Percentiles rank a stretch among this genome's conserved stretches.
Conservation (phyloP, 2,329 filamentous ascomycete species). For the Juglanconis sp. region DNA sequence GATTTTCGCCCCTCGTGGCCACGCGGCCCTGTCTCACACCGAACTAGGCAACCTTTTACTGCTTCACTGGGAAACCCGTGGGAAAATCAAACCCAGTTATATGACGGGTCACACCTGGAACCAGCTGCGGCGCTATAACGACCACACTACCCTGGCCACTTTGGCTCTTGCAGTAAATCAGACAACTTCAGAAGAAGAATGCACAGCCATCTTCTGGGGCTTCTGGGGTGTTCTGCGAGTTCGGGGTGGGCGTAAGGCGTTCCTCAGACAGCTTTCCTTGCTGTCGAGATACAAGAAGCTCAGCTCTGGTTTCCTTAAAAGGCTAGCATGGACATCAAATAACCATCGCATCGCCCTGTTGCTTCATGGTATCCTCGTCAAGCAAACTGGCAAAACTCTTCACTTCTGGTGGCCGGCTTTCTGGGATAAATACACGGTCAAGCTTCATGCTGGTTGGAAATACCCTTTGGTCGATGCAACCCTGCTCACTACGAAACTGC, state of each 20-base stretch:
- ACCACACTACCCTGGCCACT: conserved; percentile 24
- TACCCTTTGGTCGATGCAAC: conserved; percentile 5
- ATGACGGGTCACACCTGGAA: conserved; percentile 14
- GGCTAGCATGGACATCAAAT: conserved; percentile 21
- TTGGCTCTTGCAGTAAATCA: conserved; percentile 24
- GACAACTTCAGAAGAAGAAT: background rate
- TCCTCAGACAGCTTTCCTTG: conserved; percentile 19
- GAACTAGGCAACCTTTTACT: conserved; percentile 28
- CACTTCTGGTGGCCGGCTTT: conserved; percentile 20
- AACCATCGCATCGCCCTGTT: conserved; percentile 20
- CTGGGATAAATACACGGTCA: conserved; percentile 23
- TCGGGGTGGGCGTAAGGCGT: conserved; percentile 17
- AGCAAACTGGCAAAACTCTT: background rate
- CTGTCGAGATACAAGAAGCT: conserved; percentile 19
- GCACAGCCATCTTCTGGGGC: conserved; percentile 18
- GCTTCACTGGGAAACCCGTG: conserved; percentile 29
- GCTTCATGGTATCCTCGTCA: conserved; percentile 20
- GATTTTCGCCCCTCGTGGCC: conserved; percentile 17
- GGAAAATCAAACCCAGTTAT: conserved; percentile 19
- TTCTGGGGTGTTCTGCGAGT: conserved; percentile 21
- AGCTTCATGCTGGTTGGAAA: background rate
- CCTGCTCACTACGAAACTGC: background rate
- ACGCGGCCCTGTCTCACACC: conserved; percentile 15
- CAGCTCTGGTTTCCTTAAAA: conserved; percentile 17
- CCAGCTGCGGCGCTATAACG: conserved; percentile 4